These are phyloP conservation scores for Plectosphaerella sp. DNA, from an alignment of 2,329 filamentous ascomycete species.

Conservation along the genomic window DNA sequence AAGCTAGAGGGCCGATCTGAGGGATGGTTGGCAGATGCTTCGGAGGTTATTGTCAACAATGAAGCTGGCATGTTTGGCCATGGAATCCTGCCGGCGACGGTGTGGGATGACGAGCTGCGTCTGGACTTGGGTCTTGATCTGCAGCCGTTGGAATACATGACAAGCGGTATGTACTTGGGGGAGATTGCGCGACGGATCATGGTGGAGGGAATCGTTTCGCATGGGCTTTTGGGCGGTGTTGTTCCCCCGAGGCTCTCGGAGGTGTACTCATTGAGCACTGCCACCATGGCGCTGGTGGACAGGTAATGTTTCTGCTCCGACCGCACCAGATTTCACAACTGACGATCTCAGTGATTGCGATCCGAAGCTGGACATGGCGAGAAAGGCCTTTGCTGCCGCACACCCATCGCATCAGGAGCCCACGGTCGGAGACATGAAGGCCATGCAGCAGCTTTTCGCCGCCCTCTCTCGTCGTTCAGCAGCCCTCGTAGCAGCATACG, in stretches of 20 bases:
- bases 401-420: conserved; percentile 41
- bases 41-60: conserved; percentile 62
- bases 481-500: conserved; percentile 52
- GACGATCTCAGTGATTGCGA: not conserved
- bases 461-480: conserved; percentile 54
- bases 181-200: conserved; percentile 57
- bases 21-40: conserved; percentile 53
- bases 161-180: conserved; percentile 62
- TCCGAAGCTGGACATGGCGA: conserved; percentile 33
- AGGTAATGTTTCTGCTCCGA: conserved; percentile 36
- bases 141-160: conserved; percentile 57
- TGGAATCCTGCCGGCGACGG: conserved; percentile 53
- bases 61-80: conserved; percentile 64
- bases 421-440: conserved; percentile 40
- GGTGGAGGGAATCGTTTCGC: conserved; percentile 52
- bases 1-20: conserved; percentile 54
- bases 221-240: conserved; percentile 51
- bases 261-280: conserved; percentile 56
- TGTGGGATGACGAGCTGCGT: conserved; percentile 54
- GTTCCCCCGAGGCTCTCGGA: conserved; percentile 47
- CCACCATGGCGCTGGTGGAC: conserved; percentile 55
- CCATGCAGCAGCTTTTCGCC: conserved; percentile 47
- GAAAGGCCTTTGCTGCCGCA: conserved; percentile 40
- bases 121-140: conserved; percentile 51
- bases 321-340: not conserved